A percentile compares a stretch with the other conserved stretches of the same genome.
Conservation (phyloP, 2,329 filamentous ascomycete species). For the Elsinoe batatas region DNA sequence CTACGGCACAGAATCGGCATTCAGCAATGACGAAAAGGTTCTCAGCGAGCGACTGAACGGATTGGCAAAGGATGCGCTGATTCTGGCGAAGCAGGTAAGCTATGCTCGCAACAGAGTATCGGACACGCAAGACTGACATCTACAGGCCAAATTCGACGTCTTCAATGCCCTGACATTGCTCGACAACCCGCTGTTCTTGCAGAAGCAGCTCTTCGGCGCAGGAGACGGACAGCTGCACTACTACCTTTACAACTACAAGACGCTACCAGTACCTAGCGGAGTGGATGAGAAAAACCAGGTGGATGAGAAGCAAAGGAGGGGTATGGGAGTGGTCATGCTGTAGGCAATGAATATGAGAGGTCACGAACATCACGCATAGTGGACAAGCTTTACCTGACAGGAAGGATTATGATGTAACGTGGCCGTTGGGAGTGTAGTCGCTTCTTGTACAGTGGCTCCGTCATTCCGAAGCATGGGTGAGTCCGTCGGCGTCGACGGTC, state of each 20-base stretch:
- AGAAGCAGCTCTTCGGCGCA: slow-evolving; percentile 86
- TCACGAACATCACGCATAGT: not conserved
- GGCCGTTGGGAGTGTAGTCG: too few species aligned
- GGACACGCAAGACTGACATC: not conserved
- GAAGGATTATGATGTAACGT: too few species aligned
- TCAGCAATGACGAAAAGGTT: slow-evolving; percentile 44
- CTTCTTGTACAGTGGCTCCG: too few species aligned
- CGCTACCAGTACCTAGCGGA: slow-evolving; percentile 73
- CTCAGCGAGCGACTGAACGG: slow-evolving; percentile 60
- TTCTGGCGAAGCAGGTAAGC: slow-evolving; percentile 67
- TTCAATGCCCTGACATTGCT: slow-evolving; percentile 92
- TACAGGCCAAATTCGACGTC: slow-evolving; percentile 71
- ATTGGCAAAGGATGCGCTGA: slow-evolving; percentile 74
- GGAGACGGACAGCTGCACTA: slow-evolving; percentile 94
- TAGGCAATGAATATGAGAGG: not conserved
- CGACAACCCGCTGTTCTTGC: slow-evolving; percentile 88
- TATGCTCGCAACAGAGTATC: not conserved
- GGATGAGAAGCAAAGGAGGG: slow-evolving; percentile 69
- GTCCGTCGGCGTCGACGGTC: too few species aligned
- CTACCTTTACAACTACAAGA: slow-evolving; percentile 95
- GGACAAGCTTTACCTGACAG: too few species aligned
- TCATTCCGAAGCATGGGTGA: too few species aligned
- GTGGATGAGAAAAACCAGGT: slow-evolving; percentile 69
- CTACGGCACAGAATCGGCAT: slow-evolving; percentile 77
- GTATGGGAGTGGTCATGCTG: slow-evolving; percentile 81